A percentile compares a stretch with the other conserved stretches of the same genome.
Evolutionary conservation across 2,329 filamentous ascomycete species (phyloP).

Genomic region (Exophiala calicioides): DNA sequence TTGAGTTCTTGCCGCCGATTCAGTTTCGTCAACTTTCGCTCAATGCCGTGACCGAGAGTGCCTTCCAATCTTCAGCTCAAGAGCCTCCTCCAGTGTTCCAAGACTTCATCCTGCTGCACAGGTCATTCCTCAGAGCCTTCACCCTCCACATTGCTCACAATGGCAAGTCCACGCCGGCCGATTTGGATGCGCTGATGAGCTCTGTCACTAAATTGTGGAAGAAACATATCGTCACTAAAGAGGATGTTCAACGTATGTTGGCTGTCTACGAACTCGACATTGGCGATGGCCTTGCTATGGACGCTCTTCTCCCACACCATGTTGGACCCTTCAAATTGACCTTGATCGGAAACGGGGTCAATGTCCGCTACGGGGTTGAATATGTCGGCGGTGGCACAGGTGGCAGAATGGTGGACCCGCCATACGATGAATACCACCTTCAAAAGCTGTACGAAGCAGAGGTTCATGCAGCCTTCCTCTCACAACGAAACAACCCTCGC

Average conservation of each 20-base stretch:
- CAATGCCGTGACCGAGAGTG: background rate
- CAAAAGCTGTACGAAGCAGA: conserved; percentile 53
- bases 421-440: conserved; percentile 49
- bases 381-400: conserved; percentile 13
- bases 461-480: conserved; percentile 43
- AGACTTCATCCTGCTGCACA: conserved; percentile 52
- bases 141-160: conserved; percentile 70
- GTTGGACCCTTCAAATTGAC: conserved; percentile 41
- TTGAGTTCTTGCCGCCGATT: conserved; percentile 16
- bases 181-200: conserved; percentile 62
- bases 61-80: background rate
- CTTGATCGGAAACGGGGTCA: conserved; percentile 43
- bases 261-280: conserved; percentile 55
- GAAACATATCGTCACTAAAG: conserved; percentile 64
- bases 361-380: conserved; percentile 23
- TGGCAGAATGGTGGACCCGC: background rate
- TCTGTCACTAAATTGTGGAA: conserved; percentile 70
- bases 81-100: conserved; percentile 19
- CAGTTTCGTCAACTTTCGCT: conserved; percentile 21
- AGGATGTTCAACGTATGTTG: conserved; percentile 67
- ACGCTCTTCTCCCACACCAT: conserved; percentile 24
- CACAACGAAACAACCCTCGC: conserved; percentile 43
- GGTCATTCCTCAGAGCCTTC: conserved; percentile 67
- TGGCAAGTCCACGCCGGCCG: conserved; percentile 62
- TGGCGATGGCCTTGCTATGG: background rate